A percentile compares a stretch with the other conserved stretches of the same genome.
These are phyloP conservation scores for Blastocystis hominis DNA, from an alignment of 352 stramenopile genomes.

Conservation along the genomic window DNA sequence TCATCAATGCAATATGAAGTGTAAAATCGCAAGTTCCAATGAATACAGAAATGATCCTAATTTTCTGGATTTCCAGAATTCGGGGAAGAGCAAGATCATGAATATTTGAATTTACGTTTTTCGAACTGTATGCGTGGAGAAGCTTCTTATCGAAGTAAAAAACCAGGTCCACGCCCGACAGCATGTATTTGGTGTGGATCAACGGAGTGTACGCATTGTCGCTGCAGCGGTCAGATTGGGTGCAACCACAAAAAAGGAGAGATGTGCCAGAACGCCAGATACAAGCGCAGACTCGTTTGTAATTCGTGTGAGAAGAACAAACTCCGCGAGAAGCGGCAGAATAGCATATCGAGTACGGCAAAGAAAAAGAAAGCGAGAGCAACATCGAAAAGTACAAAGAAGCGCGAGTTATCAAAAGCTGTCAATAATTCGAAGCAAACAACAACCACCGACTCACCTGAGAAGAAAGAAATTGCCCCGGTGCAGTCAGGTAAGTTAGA, in stretches of 20 bases:
- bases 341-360: not conserved
- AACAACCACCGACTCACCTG: not conserved
- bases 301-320: conserved; percentile 57
- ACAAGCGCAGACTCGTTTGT: conserved; percentile 40
- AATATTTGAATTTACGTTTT: no score
- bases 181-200: conserved; percentile 25
- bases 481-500: not conserved
- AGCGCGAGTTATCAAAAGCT: not conserved
- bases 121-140: not conserved
- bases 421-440: not conserved
- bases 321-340: conserved; percentile 15
- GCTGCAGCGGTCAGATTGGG: conserved; percentile 10
- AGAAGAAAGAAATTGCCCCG: not conserved
- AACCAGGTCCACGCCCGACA: conserved; percentile 14
- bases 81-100: not conserved
- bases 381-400: not conserved
- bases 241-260: conserved; percentile 46
- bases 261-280: conserved; percentile 50
- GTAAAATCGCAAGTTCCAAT: no score
- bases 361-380: not conserved
- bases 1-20: no score
- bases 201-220: conserved; percentile 41
- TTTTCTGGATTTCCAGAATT: not conserved
- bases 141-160: not conserved
- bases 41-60: no score